These are phyloP conservation scores for Salix suchowensis DNA, from an alignment of 345 rosid genomes.

Conservation along the genomic window DNA sequence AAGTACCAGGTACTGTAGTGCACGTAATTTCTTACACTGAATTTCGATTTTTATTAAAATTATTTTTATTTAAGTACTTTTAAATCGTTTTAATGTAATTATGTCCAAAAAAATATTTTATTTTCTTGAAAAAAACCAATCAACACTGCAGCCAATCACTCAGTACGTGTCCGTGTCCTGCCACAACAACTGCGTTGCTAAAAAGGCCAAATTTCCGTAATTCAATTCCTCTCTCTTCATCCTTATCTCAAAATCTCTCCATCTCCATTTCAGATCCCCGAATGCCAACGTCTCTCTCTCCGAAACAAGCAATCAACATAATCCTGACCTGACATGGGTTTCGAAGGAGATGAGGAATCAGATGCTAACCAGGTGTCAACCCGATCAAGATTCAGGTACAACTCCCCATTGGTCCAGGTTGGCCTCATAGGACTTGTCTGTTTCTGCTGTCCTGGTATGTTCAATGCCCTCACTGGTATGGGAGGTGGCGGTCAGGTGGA, in stretches of 20 bases:
- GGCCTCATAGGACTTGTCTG: conserved; percentile 75
- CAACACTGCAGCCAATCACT: too few species aligned
- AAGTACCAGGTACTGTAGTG: too few species aligned
- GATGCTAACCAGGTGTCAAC: neutral
- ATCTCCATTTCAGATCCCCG: neutral
- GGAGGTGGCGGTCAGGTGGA: conserved; percentile 93
- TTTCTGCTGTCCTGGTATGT: conserved; percentile 96
- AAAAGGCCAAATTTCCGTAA: neutral
- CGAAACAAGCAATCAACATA: too few species aligned
- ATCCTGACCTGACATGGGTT: conserved; percentile 21
- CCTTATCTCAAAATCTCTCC: neutral
- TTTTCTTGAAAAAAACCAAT: too few species aligned
- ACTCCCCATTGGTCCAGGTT: conserved; percentile 74
- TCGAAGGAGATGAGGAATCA: conserved; percentile 24
- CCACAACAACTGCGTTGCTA: neutral
- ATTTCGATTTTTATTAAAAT: too few species aligned
- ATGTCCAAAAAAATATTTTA: too few species aligned
- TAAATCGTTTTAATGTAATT: too few species aligned
- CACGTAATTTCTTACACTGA: too few species aligned
- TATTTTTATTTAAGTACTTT: too few species aligned
- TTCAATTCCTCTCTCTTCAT: neutral
- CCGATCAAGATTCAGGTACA: conserved; percentile 44
- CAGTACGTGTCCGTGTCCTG: neutral
- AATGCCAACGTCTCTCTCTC: neutral
- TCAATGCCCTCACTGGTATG: conserved; percentile 94